These are phyloP conservation scores for Fraxinus cuspidata DNA, from an alignment of 257 asterid genomes.

Conservation along the genomic window DNA sequence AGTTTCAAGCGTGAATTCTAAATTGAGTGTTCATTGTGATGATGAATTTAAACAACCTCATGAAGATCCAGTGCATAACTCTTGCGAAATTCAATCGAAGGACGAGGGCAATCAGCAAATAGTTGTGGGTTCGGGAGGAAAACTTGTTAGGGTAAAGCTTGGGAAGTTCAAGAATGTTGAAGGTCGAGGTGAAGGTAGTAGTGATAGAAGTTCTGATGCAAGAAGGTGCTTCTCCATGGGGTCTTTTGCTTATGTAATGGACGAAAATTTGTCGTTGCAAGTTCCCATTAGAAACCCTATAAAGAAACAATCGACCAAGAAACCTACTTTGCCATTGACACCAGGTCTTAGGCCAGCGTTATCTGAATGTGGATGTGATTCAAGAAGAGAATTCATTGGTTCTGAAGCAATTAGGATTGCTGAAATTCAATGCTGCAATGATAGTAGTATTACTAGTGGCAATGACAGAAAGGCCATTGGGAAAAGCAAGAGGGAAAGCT, in stretches of 20 bases:
- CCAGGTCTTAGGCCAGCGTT: conserved; percentile 67
- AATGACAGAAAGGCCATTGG: conserved; percentile 29
- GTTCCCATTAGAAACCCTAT: conserved; percentile 72
- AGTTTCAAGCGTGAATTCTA: conserved; percentile 51
- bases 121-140: conserved; percentile 38
- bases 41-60: conserved; percentile 30
- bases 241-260: conserved; percentile 89
- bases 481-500: conserved; percentile 43
- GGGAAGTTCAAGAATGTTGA: conserved; percentile 78
- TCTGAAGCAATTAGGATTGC: conserved; percentile 47
- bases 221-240: conserved; percentile 97
- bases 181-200: conserved; percentile 41
- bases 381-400: conserved; percentile 67
- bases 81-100: conserved; percentile 48
- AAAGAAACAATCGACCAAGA: conserved; percentile 60
- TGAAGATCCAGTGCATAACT: conserved; percentile 30
- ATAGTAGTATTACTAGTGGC: not conserved
- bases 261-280: conserved; percentile 61
- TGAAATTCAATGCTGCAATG: not conserved
- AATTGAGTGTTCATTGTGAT: conserved; percentile 33
- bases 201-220: conserved; percentile 41
- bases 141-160: conserved; percentile 70
- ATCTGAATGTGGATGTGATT: conserved; percentile 83
- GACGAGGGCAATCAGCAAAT: conserved; percentile 34
- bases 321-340: conserved; percentile 46